Conservation (phyloP, 345 rosid species). For the Kernera saxatilis region DNA sequence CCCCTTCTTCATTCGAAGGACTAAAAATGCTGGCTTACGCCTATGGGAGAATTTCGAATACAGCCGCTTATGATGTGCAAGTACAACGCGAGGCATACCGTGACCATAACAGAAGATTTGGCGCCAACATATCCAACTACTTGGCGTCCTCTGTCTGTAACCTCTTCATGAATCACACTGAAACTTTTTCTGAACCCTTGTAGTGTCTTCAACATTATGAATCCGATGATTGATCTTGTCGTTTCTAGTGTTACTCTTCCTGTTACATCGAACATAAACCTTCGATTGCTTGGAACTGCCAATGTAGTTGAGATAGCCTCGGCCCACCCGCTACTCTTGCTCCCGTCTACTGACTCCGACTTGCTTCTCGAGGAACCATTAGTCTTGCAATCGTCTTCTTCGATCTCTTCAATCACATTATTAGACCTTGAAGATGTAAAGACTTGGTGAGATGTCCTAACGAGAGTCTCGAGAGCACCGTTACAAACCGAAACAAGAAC, state of each 20-base stretch:
- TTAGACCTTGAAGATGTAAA: slow-evolving; percentile 42
- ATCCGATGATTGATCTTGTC: slow-evolving; percentile 52
- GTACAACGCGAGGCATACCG: slow-evolving; percentile 73
- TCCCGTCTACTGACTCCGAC: slow-evolving; percentile 24
- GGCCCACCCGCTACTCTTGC: slow-evolving; percentile 46
- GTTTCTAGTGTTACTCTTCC: slow-evolving; percentile 86
- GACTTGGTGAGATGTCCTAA: slow-evolving; percentile 74
- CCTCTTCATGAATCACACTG: slow-evolving; percentile 47
- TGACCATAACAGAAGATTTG: slow-evolving; percentile 65
- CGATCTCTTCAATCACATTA: neutral
- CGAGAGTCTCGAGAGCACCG: slow-evolving; percentile 70
- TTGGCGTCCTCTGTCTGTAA: slow-evolving; percentile 56
- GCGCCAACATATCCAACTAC: slow-evolving; percentile 60
- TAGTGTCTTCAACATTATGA: slow-evolving; percentile 54
- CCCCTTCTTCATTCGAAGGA: neutral
- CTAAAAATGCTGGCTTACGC: slow-evolving; percentile 25
- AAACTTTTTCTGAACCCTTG: slow-evolving; percentile 53
- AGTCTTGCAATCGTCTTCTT: slow-evolving; percentile 7
- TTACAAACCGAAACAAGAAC: slow-evolving; percentile 74
- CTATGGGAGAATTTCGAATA: slow-evolving; percentile 19
- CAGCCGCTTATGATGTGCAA: slow-evolving; percentile 45
- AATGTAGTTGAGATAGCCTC: slow-evolving; percentile 48
- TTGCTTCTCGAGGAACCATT: slow-evolving; percentile 17
- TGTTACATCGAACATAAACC: slow-evolving; percentile 81
- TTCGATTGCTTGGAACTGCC: slow-evolving; percentile 69